phyloP scores from a whole-genome alignment of 2,329 filamentous ascomycete species.

The Penicillium sp. region DNA sequence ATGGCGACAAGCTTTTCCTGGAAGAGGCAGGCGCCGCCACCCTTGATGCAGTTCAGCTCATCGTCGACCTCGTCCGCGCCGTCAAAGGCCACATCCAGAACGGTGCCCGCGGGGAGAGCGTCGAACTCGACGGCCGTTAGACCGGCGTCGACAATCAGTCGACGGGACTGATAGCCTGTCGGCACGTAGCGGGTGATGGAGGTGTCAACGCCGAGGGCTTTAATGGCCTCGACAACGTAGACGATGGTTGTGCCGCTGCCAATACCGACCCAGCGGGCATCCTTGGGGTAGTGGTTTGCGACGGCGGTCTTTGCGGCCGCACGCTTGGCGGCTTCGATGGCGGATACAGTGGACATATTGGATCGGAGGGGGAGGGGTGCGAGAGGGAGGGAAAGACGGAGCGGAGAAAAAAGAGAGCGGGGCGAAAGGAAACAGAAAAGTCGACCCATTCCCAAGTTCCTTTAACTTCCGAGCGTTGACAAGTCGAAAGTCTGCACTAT shows the following conservation, averaged over 20 bases:
- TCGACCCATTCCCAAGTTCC: neutral
- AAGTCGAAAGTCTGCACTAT: conserved; percentile 3
- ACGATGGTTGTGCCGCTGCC: conserved; percentile 62
- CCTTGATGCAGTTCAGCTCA: conserved; percentile 94
- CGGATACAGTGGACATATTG: conserved; percentile 28
- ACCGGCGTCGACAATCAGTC: conserved; percentile 74
- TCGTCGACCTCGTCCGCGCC: conserved; percentile 96
- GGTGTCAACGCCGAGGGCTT: conserved; percentile 43
- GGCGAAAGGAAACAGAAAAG: conserved; percentile 4
- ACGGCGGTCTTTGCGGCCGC: conserved; percentile 56
- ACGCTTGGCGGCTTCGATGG: conserved; percentile 56
- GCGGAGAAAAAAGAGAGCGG: conserved; percentile 2
- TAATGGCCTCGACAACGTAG: conserved; percentile 63
- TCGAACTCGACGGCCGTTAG: conserved; percentile 73
- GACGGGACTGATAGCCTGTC: conserved; percentile 84
- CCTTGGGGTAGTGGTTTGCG: conserved; percentile 54
- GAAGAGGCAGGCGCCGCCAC: conserved; percentile 93
- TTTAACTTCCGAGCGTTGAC: neutral
- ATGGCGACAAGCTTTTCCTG: conserved; percentile 95
- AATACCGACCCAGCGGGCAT: conserved; percentile 57
- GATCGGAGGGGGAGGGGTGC: neutral
- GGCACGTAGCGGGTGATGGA: conserved; percentile 75
- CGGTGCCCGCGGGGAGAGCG: conserved; percentile 57
- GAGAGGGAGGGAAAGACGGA: neutral
- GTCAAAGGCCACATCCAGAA: conserved; percentile 88